Evolutionary conservation across 2,329 filamentous ascomycete species (phyloP).

Genomic region (Botrytis galanthina): DNA sequence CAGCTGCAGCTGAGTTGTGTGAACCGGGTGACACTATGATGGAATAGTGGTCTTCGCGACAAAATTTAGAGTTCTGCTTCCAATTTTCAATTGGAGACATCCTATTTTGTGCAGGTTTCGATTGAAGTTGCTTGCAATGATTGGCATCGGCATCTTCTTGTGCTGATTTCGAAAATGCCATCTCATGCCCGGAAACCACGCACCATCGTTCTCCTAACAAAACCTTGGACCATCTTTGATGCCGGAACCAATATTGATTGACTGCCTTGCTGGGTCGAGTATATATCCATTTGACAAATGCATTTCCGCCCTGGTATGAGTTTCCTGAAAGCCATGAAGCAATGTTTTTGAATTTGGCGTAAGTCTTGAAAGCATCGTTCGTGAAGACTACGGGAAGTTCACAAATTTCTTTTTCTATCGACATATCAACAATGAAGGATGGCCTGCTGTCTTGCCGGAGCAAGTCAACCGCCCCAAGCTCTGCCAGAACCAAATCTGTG

Average conservation of each 20-base stretch:
- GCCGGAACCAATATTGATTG: constrained; percentile 2
- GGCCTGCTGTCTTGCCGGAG: constrained; percentile 3
- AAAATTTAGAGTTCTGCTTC: background rate
- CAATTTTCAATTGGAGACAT: background rate
- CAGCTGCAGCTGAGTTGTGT: background rate
- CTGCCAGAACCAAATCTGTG: background rate
- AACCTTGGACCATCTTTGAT: constrained; percentile 7
- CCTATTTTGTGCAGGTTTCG: background rate
- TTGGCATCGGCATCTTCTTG: background rate
- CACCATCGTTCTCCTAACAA: background rate
- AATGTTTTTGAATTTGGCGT: background rate
- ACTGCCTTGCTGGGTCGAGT: background rate
- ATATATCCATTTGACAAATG: constrained; percentile 4
- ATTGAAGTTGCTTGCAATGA: background rate
- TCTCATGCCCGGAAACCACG: background rate
- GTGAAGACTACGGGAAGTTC: background rate
- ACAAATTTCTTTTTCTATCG: background rate
- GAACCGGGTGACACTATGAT: background rate
- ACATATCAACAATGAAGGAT: background rate
- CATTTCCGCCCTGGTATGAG: background rate
- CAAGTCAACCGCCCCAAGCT: constrained; percentile 4
- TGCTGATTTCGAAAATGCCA: background rate
- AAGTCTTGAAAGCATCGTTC: constrained; percentile 7
- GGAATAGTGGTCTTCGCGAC: background rate
- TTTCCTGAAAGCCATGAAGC: background rate